Evolutionary conservation across 2,329 filamentous ascomycete species (phyloP).

Genomic region (Dryadomyces quercivorus): DNA sequence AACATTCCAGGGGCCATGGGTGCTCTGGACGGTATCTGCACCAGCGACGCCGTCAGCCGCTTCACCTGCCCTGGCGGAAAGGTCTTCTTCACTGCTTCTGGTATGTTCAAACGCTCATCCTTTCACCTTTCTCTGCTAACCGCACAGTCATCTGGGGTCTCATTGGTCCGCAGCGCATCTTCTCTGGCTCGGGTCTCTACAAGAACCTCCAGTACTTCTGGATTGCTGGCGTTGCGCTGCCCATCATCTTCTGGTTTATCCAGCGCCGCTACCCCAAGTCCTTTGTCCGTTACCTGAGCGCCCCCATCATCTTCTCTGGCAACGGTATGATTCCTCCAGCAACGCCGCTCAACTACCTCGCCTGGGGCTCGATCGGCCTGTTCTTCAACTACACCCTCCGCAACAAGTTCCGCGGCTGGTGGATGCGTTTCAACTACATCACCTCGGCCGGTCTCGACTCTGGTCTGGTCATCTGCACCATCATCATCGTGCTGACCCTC

Average conservation of each 20-base stretch:
- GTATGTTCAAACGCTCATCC: neutral
- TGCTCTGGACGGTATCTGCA: slow-evolving; percentile 43
- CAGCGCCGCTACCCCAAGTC: slow-evolving; percentile 19
- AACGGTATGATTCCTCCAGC: slow-evolving; percentile 23
- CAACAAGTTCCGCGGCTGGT: slow-evolving; percentile 10
- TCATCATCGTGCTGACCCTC: neutral
- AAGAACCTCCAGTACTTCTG: slow-evolving; percentile 26
- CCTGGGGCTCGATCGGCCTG: slow-evolving; percentile 20
- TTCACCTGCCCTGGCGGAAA: slow-evolving; percentile 44
- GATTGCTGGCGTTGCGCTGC: slow-evolving; percentile 29
- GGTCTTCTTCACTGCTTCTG: slow-evolving; percentile 46
- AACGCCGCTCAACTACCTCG: slow-evolving; percentile 27
- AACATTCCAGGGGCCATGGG: slow-evolving; percentile 2
- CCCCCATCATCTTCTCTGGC: slow-evolving; percentile 24
- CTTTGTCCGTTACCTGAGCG: slow-evolving; percentile 27
- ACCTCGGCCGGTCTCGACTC: slow-evolving; percentile 38
- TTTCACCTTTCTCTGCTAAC: neutral
- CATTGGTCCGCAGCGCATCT: slow-evolving; percentile 43
- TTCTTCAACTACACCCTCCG: slow-evolving; percentile 22
- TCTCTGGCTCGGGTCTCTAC: slow-evolving; percentile 34
- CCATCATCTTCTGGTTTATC: slow-evolving; percentile 21
- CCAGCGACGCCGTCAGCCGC: slow-evolving; percentile 30
- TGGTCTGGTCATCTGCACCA: slow-evolving; percentile 32
- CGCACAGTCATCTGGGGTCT: slow-evolving; percentile 45
- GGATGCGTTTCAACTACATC: slow-evolving; percentile 28